These are phyloP conservation scores for Penicillium decumbens DNA, from an alignment of 2,329 filamentous ascomycete genomes.

Conservation along the genomic window DNA sequence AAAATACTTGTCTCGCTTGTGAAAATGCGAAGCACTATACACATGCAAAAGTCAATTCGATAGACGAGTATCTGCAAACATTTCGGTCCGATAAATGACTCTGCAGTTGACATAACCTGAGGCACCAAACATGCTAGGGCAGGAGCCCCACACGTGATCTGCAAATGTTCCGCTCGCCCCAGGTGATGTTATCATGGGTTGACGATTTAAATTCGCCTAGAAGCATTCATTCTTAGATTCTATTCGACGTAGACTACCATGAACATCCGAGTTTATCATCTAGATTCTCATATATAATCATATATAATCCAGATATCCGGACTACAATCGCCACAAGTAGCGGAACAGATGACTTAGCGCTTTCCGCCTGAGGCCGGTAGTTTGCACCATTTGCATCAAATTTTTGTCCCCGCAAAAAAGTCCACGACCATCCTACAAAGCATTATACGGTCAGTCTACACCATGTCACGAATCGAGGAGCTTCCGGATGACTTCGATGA, in stretches of 20 bases:
- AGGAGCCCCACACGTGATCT: neutral
- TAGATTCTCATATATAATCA: neutral
- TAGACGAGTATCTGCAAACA: neutral
- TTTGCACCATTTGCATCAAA: constrained; percentile 30
- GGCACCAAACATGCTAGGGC: neutral
- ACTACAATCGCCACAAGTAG: neutral
- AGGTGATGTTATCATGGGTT: too few relatives aligned
- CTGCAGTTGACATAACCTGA: neutral
- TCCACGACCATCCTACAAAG: neutral
- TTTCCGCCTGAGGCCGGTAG: constrained; percentile 17
- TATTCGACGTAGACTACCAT: neutral
- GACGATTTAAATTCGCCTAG: too few relatives aligned
- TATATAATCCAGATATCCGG: neutral
- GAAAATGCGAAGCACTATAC: neutral
- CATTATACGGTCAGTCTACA: constrained; percentile 8
- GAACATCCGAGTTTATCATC: too few relatives aligned
- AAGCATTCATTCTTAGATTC: neutral
- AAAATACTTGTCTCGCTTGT: neutral
- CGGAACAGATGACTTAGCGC: neutral
- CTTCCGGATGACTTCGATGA: constrained; percentile 50
- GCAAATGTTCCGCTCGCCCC: too few relatives aligned
- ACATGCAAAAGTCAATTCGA: neutral
- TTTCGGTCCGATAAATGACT: too few relatives aligned
- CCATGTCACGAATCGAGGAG: constrained; percentile 52
- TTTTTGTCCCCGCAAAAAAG: constrained; percentile 17